Conservation (phyloP, 306 rosid genomes). For the Acacia confusa region DNA sequence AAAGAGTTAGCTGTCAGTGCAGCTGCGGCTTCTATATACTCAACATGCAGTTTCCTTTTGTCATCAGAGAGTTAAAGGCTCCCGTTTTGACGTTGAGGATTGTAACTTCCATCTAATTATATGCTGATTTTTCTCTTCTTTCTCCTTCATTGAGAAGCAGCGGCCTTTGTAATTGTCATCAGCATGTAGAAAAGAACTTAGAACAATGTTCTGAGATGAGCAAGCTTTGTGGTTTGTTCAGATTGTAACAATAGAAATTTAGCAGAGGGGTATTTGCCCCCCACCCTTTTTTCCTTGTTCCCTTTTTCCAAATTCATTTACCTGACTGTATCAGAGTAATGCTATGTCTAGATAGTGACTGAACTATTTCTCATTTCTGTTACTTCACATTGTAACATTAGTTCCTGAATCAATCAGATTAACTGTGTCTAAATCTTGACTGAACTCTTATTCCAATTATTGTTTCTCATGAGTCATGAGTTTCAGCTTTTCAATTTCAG, state of each 20-base stretch:
- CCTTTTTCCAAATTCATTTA: conserved; percentile 14
- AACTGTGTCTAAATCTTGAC: conserved; percentile 5
- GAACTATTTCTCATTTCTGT: neutral
- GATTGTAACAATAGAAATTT: conserved; percentile 42
- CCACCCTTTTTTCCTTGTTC: neutral
- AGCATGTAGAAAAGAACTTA: conserved; percentile 26
- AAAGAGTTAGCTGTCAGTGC: conserved; percentile 84
- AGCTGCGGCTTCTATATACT: conserved; percentile 95
- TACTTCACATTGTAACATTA: conserved; percentile 40
- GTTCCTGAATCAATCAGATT: neutral
- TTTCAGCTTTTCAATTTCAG: neutral
- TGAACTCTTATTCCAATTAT: neutral
- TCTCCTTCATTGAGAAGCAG: neutral
- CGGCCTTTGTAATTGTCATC: conserved; percentile 18
- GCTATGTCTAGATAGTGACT: conserved; percentile 20
- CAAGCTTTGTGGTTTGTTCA: conserved; percentile 20
- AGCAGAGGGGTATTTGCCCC: conserved; percentile 6
- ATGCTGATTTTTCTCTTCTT: conserved; percentile 1
- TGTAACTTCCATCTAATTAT: conserved; percentile 16
- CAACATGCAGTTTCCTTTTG: conserved; percentile 79
- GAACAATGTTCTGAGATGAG: conserved; percentile 18
- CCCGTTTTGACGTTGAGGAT: conserved; percentile 37
- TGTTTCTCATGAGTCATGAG: neutral
- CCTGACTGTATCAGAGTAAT: neutral
- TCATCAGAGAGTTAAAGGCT: conserved; percentile 57